phyloP scores from a whole-genome alignment of 257 asterid species.

The Nicotiana tabacum region DNA sequence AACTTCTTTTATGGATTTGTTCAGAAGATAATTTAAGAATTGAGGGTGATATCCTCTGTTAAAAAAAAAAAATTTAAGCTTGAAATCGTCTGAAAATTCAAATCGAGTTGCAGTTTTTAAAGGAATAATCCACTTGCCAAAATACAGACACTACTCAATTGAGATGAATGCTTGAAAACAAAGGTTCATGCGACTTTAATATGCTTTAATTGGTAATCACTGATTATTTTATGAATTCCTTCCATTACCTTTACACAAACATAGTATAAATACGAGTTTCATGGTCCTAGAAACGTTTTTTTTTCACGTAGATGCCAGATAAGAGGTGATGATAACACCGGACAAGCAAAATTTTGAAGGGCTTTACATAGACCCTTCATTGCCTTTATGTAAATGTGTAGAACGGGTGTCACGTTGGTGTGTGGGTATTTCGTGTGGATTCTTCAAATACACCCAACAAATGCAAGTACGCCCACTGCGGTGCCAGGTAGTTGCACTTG shows the following conservation, averaged over 20 bases:
- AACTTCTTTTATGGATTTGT: not conserved
- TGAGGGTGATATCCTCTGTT: not conserved
- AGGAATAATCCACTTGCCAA: not conserved
- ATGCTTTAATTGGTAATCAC: not conserved
- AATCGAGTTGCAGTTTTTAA: not conserved
- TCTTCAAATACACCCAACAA: not conserved
- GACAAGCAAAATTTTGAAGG: no score
- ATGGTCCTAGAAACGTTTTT: not conserved
- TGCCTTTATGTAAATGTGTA: not conserved
- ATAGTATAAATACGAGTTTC: not conserved
- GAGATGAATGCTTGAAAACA: not conserved
- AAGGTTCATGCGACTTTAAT: not conserved
- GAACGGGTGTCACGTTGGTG: not conserved
- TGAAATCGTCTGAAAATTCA: not conserved
- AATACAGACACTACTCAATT: not conserved
- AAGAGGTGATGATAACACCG: no score
- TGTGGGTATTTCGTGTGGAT: not conserved
- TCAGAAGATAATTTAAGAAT: not conserved
- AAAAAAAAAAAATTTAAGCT: not conserved
- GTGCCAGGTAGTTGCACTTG: not conserved
- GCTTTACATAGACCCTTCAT: no score
- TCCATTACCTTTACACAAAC: not conserved
- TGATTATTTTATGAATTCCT: not conserved
- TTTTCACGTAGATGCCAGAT: not conserved
- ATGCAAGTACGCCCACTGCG: not conserved